These are phyloP conservation scores for Boehmeria nivea DNA, from an alignment of 306 rosid genomes.

Conservation along the genomic window DNA sequence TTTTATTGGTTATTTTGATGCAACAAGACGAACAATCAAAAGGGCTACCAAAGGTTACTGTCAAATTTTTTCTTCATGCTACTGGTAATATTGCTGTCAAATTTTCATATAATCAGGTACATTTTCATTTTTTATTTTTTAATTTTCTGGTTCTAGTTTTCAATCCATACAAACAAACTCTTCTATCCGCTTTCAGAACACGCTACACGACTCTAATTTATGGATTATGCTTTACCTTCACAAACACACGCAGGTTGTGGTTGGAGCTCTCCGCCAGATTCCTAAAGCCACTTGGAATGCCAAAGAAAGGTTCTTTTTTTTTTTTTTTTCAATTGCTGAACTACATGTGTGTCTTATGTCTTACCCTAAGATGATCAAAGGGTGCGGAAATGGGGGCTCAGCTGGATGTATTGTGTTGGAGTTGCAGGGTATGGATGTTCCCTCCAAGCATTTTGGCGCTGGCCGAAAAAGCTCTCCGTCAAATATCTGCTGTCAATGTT, in stretches of 20 bases:
- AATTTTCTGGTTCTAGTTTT: neutral
- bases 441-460: constrained; percentile 58
- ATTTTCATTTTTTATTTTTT: neutral
- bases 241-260: constrained; percentile 37
- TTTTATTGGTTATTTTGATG: constrained; percentile 10
- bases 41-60: constrained; percentile 46
- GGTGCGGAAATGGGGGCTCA: no score
- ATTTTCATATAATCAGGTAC: constrained; percentile 73
- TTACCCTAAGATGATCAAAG: no score
- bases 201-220: no score
- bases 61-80: constrained; percentile 73
- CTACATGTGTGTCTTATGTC: no score
- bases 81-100: constrained; percentile 72
- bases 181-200: constrained; percentile 5
- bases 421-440: constrained; percentile 81
- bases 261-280: constrained; percentile 57
- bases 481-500: constrained; percentile 44
- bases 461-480: constrained; percentile 58
- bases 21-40: constrained; percentile 36
- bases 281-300: constrained; percentile 76
- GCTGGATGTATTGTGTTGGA: constrained; percentile 17
- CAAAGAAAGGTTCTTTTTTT: constrained; percentile 54
- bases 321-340: neutral
- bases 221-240: neutral
- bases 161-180: neutral